These are phyloP conservation scores for Anisodus acutangulus DNA, from an alignment of 257 asterid genomes.

Conservation along the genomic window DNA sequence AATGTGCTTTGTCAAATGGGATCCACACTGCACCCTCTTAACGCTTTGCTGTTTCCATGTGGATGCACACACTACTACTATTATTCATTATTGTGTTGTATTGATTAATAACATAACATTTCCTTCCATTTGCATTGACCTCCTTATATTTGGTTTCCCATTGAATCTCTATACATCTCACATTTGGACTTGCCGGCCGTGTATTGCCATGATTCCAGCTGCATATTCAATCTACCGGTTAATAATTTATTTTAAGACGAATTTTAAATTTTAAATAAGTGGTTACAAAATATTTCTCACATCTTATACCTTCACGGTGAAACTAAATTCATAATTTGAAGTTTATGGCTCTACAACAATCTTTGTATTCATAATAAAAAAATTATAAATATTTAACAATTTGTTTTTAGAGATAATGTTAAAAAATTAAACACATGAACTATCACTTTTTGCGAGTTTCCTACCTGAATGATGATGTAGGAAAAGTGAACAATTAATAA, in stretches of 20 bases:
- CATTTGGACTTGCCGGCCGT: conserved; percentile 19
- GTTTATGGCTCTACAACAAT: too few species aligned
- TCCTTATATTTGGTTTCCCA: not conserved
- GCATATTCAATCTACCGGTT: not conserved
- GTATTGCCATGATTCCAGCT: not conserved
- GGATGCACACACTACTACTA: not conserved
- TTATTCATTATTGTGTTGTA: not conserved
- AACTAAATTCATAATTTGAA: too few species aligned
- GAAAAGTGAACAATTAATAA: too few species aligned
- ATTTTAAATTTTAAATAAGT: not conserved
- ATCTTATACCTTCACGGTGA: too few species aligned
- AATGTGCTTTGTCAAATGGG: conserved; percentile 12
- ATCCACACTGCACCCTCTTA: not conserved
- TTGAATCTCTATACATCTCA: not conserved
- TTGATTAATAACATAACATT: not conserved
- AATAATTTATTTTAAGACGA: not conserved
- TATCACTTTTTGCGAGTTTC: too few species aligned
- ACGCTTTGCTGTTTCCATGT: conserved; percentile 10
- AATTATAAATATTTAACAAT: too few species aligned
- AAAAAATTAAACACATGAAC: too few species aligned
- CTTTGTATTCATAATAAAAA: too few species aligned
- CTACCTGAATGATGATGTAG: too few species aligned
- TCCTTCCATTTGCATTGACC: not conserved
- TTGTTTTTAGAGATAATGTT: too few species aligned
- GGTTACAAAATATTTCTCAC: too few species aligned